Conservation (phyloP, 345 rosid genomes). For the Eucalyptus marginata region DNA sequence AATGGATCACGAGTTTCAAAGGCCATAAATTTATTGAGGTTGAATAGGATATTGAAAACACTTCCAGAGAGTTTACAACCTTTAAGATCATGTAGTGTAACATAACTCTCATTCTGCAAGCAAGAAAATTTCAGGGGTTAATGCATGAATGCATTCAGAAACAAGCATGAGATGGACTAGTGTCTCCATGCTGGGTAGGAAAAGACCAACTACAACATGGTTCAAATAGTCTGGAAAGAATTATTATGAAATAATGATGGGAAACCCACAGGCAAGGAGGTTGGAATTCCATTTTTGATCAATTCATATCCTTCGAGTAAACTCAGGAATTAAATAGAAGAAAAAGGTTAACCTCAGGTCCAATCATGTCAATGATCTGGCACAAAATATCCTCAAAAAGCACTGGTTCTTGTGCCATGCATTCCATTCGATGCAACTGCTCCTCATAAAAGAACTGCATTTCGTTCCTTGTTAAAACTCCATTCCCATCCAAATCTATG, state of each 20-base stretch:
- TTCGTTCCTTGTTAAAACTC: constrained; percentile 72
- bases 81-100: constrained; percentile 62
- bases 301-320: not conserved
- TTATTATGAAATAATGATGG: not conserved
- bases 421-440: constrained; percentile 97
- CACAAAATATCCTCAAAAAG: constrained; percentile 91
- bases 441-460: constrained; percentile 94
- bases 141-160: not conserved
- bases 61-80: constrained; percentile 87
- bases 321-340: not conserved
- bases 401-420: constrained; percentile 98
- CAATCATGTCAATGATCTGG: constrained; percentile 92
- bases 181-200: not conserved
- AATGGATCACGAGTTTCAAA: constrained; percentile 97
- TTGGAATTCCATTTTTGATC: not conserved
- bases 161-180: not conserved
- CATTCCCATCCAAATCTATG: constrained; percentile 94
- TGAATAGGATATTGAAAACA: constrained; percentile 87
- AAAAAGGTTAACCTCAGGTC: constrained; percentile 50
- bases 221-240: not conserved
- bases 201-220: not conserved
- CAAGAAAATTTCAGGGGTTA: not conserved
- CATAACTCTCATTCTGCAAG: constrained; percentile 61
- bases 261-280: not conserved
- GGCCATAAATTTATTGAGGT: constrained; percentile 93